phyloP scores from a whole-genome alignment of 106 monocot species.

The Dioscorea dumetorum region DNA sequence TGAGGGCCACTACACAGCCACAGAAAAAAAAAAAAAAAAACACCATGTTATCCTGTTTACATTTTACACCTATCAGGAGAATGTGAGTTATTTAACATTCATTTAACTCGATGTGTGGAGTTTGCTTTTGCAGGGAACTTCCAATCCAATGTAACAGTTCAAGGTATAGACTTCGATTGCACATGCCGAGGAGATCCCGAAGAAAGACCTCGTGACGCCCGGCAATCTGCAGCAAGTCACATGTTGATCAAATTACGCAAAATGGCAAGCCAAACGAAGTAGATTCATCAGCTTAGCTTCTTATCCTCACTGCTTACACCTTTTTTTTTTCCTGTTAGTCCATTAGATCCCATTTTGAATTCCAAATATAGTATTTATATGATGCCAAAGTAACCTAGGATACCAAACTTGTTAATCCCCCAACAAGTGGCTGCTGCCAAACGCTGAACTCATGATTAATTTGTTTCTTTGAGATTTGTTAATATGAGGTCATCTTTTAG shows the following conservation, averaged over 20 bases:
- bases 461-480: too few relatives aligned
- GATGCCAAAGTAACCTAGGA: too few relatives aligned
- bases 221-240: slow-evolving; percentile 22
- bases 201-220: slow-evolving; percentile 14
- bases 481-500: too few relatives aligned
- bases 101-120: not conserved
- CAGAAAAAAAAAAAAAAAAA: not conserved
- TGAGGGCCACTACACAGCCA: not conserved
- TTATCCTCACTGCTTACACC: too few relatives aligned
- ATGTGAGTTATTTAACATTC: not conserved
- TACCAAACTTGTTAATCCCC: too few relatives aligned
- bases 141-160: slow-evolving; percentile 12
- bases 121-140: slow-evolving; percentile 14
- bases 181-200: slow-evolving; percentile 6
- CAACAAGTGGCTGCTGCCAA: too few relatives aligned
- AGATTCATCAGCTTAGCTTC: too few relatives aligned
- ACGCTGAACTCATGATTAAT: too few relatives aligned
- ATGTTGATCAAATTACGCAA: slow-evolving; percentile 14
- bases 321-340: too few relatives aligned
- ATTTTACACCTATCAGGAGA: not conserved
- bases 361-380: too few relatives aligned
- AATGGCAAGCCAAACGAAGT: too few relatives aligned
- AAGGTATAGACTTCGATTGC: slow-evolving; percentile 22
- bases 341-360: too few relatives aligned
- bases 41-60: not conserved